phyloP scores from a whole-genome alignment of 352 stramenopile species.

The Saprolegnia parasitica region DNA sequence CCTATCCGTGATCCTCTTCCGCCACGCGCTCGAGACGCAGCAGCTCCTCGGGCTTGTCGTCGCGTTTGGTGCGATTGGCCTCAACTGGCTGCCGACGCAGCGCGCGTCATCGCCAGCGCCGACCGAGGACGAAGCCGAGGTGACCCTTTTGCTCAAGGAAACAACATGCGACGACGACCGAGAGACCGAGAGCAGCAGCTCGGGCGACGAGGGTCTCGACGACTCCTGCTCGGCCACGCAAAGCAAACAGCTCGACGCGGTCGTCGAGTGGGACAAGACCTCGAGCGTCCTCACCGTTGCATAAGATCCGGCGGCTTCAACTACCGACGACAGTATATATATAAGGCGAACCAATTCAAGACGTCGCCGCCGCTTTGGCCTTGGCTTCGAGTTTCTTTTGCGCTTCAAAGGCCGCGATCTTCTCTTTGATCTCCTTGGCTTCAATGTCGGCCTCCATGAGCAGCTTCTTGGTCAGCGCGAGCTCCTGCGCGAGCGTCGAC shows the following conservation, averaged over 20 bases:
- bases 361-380: background rate
- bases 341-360: background rate
- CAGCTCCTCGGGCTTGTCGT: slow-evolving; percentile 61
- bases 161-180: background rate
- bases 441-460: slow-evolving; percentile 38
- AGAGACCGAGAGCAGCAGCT: background rate
- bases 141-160: background rate
- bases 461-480: slow-evolving; percentile 65
- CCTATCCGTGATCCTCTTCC: slow-evolving; percentile 77
- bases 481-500: slow-evolving; percentile 68
- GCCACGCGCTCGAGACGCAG: slow-evolving; percentile 61
- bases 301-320: background rate
- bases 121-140: background rate
- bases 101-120: background rate
- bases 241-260: background rate
- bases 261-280: slow-evolving; percentile 4
- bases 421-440: slow-evolving; percentile 29
- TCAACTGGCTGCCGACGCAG: slow-evolving; percentile 51
- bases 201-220: background rate
- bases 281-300: slow-evolving; percentile 6
- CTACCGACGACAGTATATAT: background rate
- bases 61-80: slow-evolving; percentile 61
- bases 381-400: slow-evolving; percentile 10
- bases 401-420: slow-evolving; percentile 18
- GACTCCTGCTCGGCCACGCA: background rate